Evolutionary conservation across 2,329 filamentous ascomycete species (phyloP).

Genomic region (Beauveria varroae): DNA sequence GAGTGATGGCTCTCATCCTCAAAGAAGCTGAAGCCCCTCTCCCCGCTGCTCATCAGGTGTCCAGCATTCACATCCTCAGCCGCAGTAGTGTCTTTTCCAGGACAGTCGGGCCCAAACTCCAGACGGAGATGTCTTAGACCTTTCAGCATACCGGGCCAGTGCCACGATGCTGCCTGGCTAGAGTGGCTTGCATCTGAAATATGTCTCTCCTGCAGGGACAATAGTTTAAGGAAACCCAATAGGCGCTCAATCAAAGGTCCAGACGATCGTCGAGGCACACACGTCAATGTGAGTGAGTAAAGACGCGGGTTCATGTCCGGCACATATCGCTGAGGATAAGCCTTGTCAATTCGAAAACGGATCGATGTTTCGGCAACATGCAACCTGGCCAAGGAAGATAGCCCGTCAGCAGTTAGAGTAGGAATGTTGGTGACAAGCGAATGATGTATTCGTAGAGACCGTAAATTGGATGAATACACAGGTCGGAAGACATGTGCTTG

Average conservation of each 20-base stretch:
- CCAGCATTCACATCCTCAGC: slow-evolving; percentile 33
- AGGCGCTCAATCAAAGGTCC: slow-evolving; percentile 44
- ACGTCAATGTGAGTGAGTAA: slow-evolving; percentile 43
- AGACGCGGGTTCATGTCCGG: slow-evolving; percentile 53
- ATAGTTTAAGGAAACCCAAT: slow-evolving; percentile 37
- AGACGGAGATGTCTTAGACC: slow-evolving; percentile 48
- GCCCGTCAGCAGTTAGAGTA: slow-evolving; percentile 31
- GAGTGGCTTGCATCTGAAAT: slow-evolving; percentile 27
- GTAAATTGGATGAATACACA: slow-evolving; percentile 45
- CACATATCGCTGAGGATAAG: slow-evolving; percentile 40
- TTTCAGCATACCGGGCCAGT: slow-evolving; percentile 35
- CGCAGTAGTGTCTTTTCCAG: slow-evolving; percentile 27
- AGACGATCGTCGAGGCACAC: slow-evolving; percentile 45
- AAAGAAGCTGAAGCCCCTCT: slow-evolving; percentile 40
- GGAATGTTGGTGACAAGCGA: slow-evolving; percentile 51
- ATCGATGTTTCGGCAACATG: slow-evolving; percentile 40
- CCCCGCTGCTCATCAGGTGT: slow-evolving; percentile 32
- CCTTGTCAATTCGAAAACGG: slow-evolving; percentile 33
- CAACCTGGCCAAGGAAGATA: slow-evolving; percentile 28
- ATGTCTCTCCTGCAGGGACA: slow-evolving; percentile 40
- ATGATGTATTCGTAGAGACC: slow-evolving; percentile 48
- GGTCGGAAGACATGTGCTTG: slow-evolving; percentile 43
- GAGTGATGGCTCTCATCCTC: slow-evolving; percentile 18
- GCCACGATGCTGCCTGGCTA: slow-evolving; percentile 20
- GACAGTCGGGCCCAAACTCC: slow-evolving; percentile 43